These are phyloP conservation scores for Fusarium pininemorale DNA, from an alignment of 2,329 filamentous ascomycete species.

Conservation along the genomic window DNA sequence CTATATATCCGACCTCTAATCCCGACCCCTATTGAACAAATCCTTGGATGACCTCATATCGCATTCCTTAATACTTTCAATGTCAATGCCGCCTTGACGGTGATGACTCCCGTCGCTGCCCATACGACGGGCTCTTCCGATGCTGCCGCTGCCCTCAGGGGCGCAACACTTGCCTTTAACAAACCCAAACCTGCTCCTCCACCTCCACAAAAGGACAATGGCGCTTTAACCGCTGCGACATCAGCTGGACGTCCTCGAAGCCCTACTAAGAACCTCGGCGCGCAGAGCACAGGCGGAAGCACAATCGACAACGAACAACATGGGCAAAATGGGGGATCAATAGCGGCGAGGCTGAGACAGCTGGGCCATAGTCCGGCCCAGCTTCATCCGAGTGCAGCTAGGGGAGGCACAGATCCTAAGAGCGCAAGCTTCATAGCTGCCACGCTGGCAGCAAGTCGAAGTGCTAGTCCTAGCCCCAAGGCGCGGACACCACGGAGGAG, in stretches of 20 bases:
- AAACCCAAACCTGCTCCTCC: slow-evolving; percentile 47
- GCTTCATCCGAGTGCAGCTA: slow-evolving; percentile 25
- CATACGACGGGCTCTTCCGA: slow-evolving; percentile 46
- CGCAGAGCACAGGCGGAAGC: slow-evolving; percentile 53
- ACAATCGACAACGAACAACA: slow-evolving; percentile 36
- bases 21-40: neutral
- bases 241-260: slow-evolving; percentile 48
- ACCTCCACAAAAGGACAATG: slow-evolving; percentile 45
- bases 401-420: slow-evolving; percentile 50
- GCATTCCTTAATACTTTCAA: slow-evolving; percentile 18
- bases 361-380: slow-evolving; percentile 32
- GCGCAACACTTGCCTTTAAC: slow-evolving; percentile 65
- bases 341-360: slow-evolving; percentile 40
- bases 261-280: slow-evolving; percentile 41
- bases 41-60: slow-evolving; percentile 26
- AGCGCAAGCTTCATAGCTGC: slow-evolving; percentile 67
- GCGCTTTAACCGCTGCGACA: slow-evolving; percentile 57
- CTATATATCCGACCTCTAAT: neutral
- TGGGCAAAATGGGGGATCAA: slow-evolving; percentile 29
- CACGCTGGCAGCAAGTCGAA: slow-evolving; percentile 66
- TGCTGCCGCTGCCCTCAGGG: slow-evolving; percentile 60
- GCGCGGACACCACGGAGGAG: slow-evolving; percentile 41
- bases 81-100: slow-evolving; percentile 37
- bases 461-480: slow-evolving; percentile 51
- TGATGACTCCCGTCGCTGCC: slow-evolving; percentile 49